Percentiles rank a stretch among this genome's conserved stretches.
Conservation (phyloP, 2,329 filamentous ascomycete species). For the Plenodomus tracheiphilus region DNA sequence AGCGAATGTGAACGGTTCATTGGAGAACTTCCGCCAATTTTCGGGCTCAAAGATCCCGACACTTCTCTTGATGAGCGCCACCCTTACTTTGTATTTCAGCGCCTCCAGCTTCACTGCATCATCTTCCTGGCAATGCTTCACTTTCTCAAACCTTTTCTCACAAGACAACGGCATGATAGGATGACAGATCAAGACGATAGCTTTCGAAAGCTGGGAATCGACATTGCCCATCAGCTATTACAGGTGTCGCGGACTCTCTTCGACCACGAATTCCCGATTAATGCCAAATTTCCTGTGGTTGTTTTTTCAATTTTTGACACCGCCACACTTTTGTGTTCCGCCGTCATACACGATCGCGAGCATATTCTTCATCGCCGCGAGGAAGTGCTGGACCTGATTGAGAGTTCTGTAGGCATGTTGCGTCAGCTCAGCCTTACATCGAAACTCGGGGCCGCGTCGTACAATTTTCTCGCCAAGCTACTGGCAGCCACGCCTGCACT, state of each 20-base stretch:
- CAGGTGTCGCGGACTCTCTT: conserved; percentile 48
- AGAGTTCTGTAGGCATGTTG: conserved; percentile 32
- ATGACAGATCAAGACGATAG: conserved; percentile 39
- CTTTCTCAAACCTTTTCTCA: conserved; percentile 53
- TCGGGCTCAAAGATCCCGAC: conserved; percentile 48
- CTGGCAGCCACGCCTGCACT: conserved; percentile 33
- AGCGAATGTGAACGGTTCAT: conserved; percentile 51
- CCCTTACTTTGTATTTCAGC: conserved; percentile 53
- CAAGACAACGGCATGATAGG: conserved; percentile 35
- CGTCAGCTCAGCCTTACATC: conserved; percentile 33
- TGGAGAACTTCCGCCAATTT: conserved; percentile 48
- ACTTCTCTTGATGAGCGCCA: conserved; percentile 46
- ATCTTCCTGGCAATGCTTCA: conserved; percentile 52
- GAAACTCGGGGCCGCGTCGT: conserved; percentile 35
- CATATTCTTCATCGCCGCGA: conserved; percentile 47
- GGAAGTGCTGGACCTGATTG: conserved; percentile 48
- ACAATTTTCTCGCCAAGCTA: conserved; percentile 36
- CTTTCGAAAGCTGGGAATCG: conserved; percentile 50
- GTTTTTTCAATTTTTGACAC: conserved; percentile 58
- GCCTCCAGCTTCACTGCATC: conserved; percentile 52
- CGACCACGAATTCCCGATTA: conserved; percentile 50
- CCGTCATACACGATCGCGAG: conserved; percentile 55
- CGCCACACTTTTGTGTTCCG: conserved; percentile 55
- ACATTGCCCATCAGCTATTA: conserved; percentile 51
- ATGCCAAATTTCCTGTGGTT: conserved; percentile 55